phyloP scores from a whole-genome alignment of 1,284 basidiomycete genomes.

The Puccinia triticina region DNA sequence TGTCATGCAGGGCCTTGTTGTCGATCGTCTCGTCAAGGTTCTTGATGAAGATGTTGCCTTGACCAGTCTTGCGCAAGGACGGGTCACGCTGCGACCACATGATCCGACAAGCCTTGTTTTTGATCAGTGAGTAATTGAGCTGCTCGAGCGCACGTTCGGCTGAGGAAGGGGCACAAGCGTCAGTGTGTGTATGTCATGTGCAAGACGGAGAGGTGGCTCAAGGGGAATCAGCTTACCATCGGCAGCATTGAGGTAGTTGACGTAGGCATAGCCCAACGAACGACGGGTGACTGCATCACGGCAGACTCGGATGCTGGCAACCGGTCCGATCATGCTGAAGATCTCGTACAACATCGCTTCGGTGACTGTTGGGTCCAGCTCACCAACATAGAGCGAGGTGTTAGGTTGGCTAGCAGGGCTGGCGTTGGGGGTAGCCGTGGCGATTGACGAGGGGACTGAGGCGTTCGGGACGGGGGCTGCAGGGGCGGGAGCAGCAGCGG shows the following conservation, averaged over 20 bases:
- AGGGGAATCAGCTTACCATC: conserved; percentile 71
- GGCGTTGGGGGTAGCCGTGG: conserved; percentile 41
- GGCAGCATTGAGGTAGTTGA: conserved; percentile 94
- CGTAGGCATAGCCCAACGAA: conserved; percentile 99
- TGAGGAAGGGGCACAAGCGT: conserved; percentile 57
- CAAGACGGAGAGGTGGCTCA: conserved; percentile 41
- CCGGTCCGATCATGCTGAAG: conserved; percentile 99
- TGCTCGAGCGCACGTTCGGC: conserved; percentile 98
- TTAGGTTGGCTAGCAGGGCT: conserved; percentile 55
- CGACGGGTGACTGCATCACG: conserved; percentile 99
- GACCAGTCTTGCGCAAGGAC: conserved; percentile 96
- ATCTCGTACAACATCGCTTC: conserved; percentile 99
- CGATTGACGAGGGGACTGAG: conserved; percentile 49
- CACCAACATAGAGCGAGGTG: conserved; percentile 95
- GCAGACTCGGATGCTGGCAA: conserved; percentile 98
- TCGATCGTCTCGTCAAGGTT: conserved; percentile 97
- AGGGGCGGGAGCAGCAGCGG: conserved; percentile 51
- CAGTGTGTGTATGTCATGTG: background rate
- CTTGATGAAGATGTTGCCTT: conserved; percentile 99
- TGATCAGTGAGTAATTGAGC: conserved; percentile 99
- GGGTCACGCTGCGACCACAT: conserved; percentile 99
- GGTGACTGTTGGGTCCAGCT: conserved; percentile 95
- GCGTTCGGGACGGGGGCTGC: conserved; percentile 52
- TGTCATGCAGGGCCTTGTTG: conserved; percentile 99
- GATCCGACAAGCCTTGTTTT: conserved; percentile 97